Evolutionary conservation across 495 filamentous ascomycete genomes (phyloP).

Genomic region (Penicillium soppii): DNA sequence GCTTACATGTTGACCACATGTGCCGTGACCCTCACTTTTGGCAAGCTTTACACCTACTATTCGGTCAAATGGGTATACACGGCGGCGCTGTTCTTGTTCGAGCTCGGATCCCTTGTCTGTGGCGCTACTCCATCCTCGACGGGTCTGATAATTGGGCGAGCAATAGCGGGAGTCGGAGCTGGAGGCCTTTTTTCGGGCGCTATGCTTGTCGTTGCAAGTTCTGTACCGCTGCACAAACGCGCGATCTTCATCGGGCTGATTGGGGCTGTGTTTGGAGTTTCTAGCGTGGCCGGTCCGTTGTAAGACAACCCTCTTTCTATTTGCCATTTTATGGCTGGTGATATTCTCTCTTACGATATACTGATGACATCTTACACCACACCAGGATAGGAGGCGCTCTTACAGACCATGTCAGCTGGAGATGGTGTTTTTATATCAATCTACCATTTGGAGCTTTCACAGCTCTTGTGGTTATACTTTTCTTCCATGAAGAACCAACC

Average conservation of each 20-base stretch:
- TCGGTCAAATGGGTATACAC: slow-evolving; percentile 73
- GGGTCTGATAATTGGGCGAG: slow-evolving; percentile 79
- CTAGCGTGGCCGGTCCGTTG: slow-evolving; percentile 73
- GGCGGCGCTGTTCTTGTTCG: slow-evolving; percentile 71
- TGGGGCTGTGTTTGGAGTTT: slow-evolving; percentile 76
- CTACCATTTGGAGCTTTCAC: slow-evolving; percentile 69
- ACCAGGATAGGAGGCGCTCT: slow-evolving; percentile 52
- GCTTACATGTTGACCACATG: slow-evolving; percentile 70
- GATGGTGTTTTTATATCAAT: slow-evolving; percentile 67
- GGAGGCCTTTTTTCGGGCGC: slow-evolving; percentile 83
- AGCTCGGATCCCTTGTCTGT: slow-evolving; percentile 83
- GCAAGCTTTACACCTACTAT: slow-evolving; percentile 79
- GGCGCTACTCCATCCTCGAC: slow-evolving; percentile 71
- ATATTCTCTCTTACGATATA: neutral
- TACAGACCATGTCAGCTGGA: slow-evolving; percentile 59
- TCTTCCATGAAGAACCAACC: slow-evolving; percentile 52
- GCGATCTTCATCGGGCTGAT: slow-evolving; percentile 75
- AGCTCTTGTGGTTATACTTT: slow-evolving; percentile 55
- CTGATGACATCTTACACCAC: neutral
- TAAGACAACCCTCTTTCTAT: too few relatives aligned
- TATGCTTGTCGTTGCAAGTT: slow-evolving; percentile 74
- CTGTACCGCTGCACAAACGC: slow-evolving; percentile 67
- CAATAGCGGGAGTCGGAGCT: slow-evolving; percentile 79
- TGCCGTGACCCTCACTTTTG: slow-evolving; percentile 69
- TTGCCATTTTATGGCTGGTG: too few relatives aligned